phyloP scores from a whole-genome alignment of 164 flowering plant genomes.

The Brasenia schreberi region DNA sequence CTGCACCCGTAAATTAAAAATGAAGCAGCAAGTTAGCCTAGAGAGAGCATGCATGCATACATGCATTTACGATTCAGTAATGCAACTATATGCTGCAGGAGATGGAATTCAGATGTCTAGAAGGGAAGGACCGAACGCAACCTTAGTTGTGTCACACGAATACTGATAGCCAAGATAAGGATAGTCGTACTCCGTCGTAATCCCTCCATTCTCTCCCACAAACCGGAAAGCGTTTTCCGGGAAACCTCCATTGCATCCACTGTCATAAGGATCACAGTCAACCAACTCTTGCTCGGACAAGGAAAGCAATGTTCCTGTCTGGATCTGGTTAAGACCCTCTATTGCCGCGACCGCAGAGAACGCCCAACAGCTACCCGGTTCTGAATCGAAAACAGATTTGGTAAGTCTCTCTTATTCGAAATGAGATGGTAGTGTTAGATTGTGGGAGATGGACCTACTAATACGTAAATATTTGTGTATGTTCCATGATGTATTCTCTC shows the following conservation, averaged over 20 bases:
- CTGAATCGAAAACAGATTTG: no score
- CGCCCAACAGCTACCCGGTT: constrained; percentile 21
- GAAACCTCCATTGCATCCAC: constrained; percentile 13
- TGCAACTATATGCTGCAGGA: no score
- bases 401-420: no score
- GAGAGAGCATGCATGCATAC: not conserved
- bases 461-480: no score
- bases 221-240: constrained; percentile 13
- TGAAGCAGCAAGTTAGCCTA: no score
- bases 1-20: not conserved
- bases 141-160: constrained; percentile 5
- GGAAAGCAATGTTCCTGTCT: constrained; percentile 14
- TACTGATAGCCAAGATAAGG: constrained; percentile 10
- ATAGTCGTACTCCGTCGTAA: constrained; percentile 12
- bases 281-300: constrained; percentile 23
- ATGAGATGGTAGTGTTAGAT: no score
- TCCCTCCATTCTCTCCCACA: constrained; percentile 6
- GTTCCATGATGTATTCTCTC: no score
- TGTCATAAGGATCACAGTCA: constrained; percentile 16
- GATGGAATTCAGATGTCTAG: no score
- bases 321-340: constrained; percentile 13
- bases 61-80: no score
- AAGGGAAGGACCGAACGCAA: no score
- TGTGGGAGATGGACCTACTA: no score
- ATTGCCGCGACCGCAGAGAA: constrained; percentile 20